A percentile compares a stretch with the other conserved stretches of the same genome.
phyloP scores from a whole-genome alignment of 345 rosid species.

The Mangifera indica region DNA sequence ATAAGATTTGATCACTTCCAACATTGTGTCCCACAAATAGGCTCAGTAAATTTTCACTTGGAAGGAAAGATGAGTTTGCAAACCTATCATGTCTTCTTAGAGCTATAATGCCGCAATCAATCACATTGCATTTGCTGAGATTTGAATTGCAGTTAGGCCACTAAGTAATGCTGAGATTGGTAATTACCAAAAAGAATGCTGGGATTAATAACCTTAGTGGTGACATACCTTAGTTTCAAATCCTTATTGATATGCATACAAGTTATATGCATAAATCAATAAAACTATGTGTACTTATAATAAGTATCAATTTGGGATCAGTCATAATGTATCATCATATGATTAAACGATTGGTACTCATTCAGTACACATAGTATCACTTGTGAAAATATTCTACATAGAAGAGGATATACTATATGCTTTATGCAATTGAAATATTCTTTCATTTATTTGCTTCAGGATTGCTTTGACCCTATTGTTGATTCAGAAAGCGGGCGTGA shows the following conservation, averaged over 20 bases:
- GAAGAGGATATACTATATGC: background rate
- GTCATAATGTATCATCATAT: no score
- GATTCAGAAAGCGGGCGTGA: conserved; percentile 70
- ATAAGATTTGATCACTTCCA: no score
- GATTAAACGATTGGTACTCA: no score
- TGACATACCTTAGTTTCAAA: background rate
- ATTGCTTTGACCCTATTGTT: conserved; percentile 85
- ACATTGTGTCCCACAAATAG: background rate
- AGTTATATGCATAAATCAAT: no score
- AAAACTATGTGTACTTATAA: no score
- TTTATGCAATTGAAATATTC: background rate
- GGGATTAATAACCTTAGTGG: background rate
- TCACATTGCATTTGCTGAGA: background rate
- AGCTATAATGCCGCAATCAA: background rate
- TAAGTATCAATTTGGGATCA: no score
- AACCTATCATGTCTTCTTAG: background rate
- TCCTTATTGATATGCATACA: background rate
- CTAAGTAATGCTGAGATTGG: background rate
- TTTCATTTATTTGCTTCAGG: conserved; percentile 44
- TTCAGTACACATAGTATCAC: no score
- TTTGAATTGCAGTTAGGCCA: background rate
- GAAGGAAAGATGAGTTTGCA: conserved; percentile 1
- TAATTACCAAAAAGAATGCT: no score
- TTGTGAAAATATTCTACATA: background rate
- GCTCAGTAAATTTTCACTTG: background rate